Base-by-base conservation (phyloP, 2,329 filamentous ascomycete species). In the Aspergillus hortae region DNA sequence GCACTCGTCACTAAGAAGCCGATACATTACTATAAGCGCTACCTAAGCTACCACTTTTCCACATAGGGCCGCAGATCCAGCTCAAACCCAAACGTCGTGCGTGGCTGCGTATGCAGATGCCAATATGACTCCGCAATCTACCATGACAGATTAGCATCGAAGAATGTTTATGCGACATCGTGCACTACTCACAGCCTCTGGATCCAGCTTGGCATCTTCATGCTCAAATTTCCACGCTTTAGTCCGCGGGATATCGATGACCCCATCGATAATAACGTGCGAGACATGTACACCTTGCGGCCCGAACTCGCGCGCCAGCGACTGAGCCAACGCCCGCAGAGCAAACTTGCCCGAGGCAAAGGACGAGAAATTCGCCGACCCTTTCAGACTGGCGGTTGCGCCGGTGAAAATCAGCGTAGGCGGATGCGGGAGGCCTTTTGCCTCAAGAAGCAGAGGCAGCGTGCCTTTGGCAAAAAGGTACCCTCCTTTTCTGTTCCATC, bases 61-160 rank as follows among this genome's bases (percentile, higher is more conserved):
- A 91, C 77, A 69, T 83, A 91, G 1, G 90, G 90, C 56, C 90
- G 78, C 27, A 92, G 74, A 70, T 95, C 90, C 60, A 95, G 70
- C 73, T 95, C 89, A 65, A 89, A 89, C 0, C 89, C 91, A 64
- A 92, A 95, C 2, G 84, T 84, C 5, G 87, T 89, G 60, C 83
- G 80, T 30, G 86, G 88, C 74, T 96, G 90, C 0, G 85, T 87
- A 65, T 95, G 90, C 63, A 95, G 67, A 66, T 86, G 77, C 89
- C 90, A 95, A 65, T 95, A 95, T 10, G 83, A 82, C 58, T 95
- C 89, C 10, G 90, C 90, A 77, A 95, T 95, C 85, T 92, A 56
- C 52, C 36, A 17, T 50, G 54, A 25, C 52, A 25, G 32, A 35
- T 44, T 33, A 25, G 7, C 46, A 3, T 46, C n/a, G 44, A 33